Evolutionary conservation across 768 basidiomycete species (phyloP), one percentile per base, ranked within the genome.

Genomic region (Pleurotus djamor): DNA sequence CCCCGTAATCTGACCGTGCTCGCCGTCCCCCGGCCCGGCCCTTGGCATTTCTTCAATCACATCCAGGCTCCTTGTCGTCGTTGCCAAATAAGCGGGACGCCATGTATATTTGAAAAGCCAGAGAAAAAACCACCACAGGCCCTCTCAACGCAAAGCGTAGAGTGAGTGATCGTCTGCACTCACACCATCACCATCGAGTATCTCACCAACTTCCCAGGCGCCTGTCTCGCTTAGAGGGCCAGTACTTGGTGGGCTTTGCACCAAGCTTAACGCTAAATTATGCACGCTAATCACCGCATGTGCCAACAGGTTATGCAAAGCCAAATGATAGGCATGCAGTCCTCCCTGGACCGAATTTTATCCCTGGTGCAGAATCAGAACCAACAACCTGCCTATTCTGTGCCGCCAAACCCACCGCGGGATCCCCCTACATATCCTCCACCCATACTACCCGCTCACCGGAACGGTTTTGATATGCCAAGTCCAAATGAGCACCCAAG

Each of bases 251-350:
- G 77, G 59, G 75, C 41, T 71, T 36, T 48, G 57, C 62, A 48
- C 45, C 36, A 28, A 16, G 13, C n/a, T 45, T 17, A 17, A 28
- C 16, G n/a, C 55, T 16, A 7, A 7, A 48, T 14, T 41, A 44
- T 38, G 28, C 16, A 45, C 41, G 41, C 28, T 48, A 21, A 28
- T 56, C 52, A 54, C 28, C 36, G 50, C 32, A 28, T 17, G 44
- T 21, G 28, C 52, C 52, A 16, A 62, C 9, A 92, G 91, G 88
- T 92, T 64, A 91, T 94, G 85, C 91, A 94, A 71, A 92, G 91
- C 74, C 92, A 94, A 70, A 93, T 94, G 90, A 94, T 94, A 65
- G 92, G 92, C 66, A 91, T 94, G 88, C 93, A 94, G 73, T 89
- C 91, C 4, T 89, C 92, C 28, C 72, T 94, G 63, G 92, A 94